Evolutionary conservation across 768 basidiomycete genomes (phyloP), one percentile per base, ranked within the genome.

Genomic region (Boletus reticuloceps): DNA sequence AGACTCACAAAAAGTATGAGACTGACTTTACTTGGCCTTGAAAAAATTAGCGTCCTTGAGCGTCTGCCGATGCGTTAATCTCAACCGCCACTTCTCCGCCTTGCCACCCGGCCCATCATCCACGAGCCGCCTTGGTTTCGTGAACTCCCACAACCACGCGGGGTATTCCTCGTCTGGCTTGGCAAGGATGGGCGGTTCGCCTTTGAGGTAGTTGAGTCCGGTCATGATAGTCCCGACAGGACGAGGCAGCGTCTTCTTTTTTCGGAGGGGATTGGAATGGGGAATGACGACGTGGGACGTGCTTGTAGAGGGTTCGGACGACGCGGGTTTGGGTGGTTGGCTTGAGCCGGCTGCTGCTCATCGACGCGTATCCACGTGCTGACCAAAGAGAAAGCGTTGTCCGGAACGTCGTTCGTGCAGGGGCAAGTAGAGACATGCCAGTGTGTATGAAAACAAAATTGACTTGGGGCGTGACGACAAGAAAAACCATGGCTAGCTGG

Each of bases 41-140:
- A 95, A 86, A 70, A 95, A 86, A 65, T 97, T 95, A 51, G 79
- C 78, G 47, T 91, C 91, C 66, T 86, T 88, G 68, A 95, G 88
- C 45, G 75, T 78, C 67, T 84, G 80, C 51, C 84, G 77, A 51
- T 87, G 89, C 56, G 79, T 79, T 64, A 74, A 74, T 64, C 89
- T 75, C 70, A 88, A 74, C 54, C 74, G 73, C 52, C 77, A 72
- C 47, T 83, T 77, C 69, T 81, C 79, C 47, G 77, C 82, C 68
- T 81, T 80, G 20, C 90, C 87, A n/a, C 88, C 89, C 1, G 85
- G 88, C 1, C 87, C 87, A 57, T 91, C 88, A 51, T 90, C 86
- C 17, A 79, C 79, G 51, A 79, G 74, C 40, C 13, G 78, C 77
- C 64, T 80, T 82, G 6, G 80, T 56, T 84, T 70, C 19, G 90